A percentile compares a stretch with the other conserved stretches of the same genome.
Evolutionary conservation across 2,329 filamentous ascomycete genomes (phyloP).

Genomic region (Zymoseptoria tritici): DNA sequence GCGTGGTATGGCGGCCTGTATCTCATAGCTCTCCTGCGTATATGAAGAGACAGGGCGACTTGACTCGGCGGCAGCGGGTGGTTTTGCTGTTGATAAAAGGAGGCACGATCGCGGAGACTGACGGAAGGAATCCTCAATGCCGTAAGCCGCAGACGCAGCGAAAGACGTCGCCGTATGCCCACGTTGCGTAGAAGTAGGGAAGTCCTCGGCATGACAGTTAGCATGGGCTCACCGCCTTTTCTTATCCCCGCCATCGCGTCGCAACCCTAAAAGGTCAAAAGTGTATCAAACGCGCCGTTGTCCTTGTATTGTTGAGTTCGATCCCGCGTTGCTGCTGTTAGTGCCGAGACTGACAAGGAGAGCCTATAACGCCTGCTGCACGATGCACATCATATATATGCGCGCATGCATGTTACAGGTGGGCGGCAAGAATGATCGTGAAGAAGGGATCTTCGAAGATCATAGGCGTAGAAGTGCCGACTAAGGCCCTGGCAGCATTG

Average conservation of each 20-base stretch:
- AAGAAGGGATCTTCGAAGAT: background rate
- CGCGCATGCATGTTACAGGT: background rate
- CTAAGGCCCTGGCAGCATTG: background rate
- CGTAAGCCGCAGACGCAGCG: background rate
- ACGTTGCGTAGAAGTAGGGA: background rate
- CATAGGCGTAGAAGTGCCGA: background rate
- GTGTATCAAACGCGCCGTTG: background rate
- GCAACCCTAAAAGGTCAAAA: background rate
- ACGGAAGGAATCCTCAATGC: background rate
- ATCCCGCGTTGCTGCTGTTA: background rate
- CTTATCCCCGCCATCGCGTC: background rate
- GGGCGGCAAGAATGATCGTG: background rate
- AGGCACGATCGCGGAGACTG: background rate
- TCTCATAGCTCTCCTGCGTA: background rate
- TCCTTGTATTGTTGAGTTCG: background rate
- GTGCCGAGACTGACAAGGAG: background rate
- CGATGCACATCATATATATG: background rate
- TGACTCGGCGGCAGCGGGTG: background rate
- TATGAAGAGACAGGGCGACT: background rate
- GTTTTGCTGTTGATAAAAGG: background rate
- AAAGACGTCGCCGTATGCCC: background rate
- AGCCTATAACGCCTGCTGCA: background rate
- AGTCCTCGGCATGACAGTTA: background rate
- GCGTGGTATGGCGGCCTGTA: background rate
- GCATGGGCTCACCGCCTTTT: background rate